Base-by-base conservation (phyloP, 1,284 basidiomycete genomes). In the Exsudoporus floridanus region DNA sequence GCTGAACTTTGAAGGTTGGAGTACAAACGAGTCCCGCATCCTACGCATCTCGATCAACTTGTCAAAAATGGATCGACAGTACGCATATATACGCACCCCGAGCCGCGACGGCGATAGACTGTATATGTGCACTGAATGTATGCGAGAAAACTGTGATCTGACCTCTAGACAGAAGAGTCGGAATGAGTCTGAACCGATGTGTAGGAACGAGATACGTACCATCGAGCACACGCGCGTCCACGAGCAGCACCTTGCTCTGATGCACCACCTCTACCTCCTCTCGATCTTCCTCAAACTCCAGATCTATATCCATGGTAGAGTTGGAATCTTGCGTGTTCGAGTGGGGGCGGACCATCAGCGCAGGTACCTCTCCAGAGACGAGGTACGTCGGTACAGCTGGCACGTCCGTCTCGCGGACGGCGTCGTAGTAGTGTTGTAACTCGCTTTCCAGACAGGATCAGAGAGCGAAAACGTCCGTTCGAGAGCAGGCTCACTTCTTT, bases 331-430 rank as follows among this genome's bases (percentile, higher is more conserved):
- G 53, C 13, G 52, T 37, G 43, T 46, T 54, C 34, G 33, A 25
- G 13, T 12, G 38, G 8, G 53, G 57, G 55, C 25, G 64, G 50
- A 44, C 56, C 33, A 42, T 52, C 33, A 60, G 35, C 41, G 54
- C 49, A 4, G 52, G 54, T 6, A 71, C 60, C 52, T 81, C 77
- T 31, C 88, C 88, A 23, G 77, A 80, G 18, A 90, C 58, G 36
- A 87, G 67, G 64, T 85, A 90, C 0, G 86, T 90, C n/a, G 88
- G 86, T 47, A 73, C 74, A 16, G 75, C 74, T 43, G 79, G 73
- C 7, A 70, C 63, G 49, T 75, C 63, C 44, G 72, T 72, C 27
- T 70, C 69, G 25, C 53, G 60, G 12, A 74, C 73, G 28, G 74
- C 72, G 9, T 72, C 69, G 59, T 83, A 75, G 60, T 81, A 89